phyloP scores from a whole-genome alignment of 768 basidiomycete genomes.

The Mrakia gelida region DNA sequence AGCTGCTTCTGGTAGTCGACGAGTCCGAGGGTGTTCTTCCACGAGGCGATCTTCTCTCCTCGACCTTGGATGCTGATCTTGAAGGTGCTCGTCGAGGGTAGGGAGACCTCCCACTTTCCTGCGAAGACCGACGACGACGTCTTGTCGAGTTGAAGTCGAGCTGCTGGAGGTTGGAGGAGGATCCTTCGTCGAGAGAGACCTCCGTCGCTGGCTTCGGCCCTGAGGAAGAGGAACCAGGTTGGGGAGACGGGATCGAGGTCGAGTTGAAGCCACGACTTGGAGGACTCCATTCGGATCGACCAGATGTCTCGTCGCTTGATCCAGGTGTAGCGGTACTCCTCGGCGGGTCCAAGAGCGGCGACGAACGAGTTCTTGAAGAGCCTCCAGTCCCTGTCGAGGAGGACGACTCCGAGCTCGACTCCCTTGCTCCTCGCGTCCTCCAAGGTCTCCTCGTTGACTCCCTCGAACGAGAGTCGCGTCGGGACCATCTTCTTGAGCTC shows the following conservation, averaged over 20 bases:
- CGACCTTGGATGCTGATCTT: slow-evolving; percentile 55
- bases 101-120: slow-evolving; percentile 74
- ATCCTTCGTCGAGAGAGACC: slow-evolving; percentile 75
- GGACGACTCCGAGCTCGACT: slow-evolving; percentile 38
- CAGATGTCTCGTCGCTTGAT: slow-evolving; percentile 84
- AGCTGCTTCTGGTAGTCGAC: slow-evolving; percentile 61
- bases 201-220: slow-evolving; percentile 61
- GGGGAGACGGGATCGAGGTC: slow-evolving; percentile 68
- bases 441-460: slow-evolving; percentile 54
- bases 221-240: slow-evolving; percentile 81
- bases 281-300: slow-evolving; percentile 72
- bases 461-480: slow-evolving; percentile 63
- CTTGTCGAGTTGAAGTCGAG: slow-evolving; percentile 53
- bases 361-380: too few species aligned
- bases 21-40: slow-evolving; percentile 78
- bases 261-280: slow-evolving; percentile 67
- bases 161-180: slow-evolving; percentile 69
- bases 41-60: slow-evolving; percentile 71
- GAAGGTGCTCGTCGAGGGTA: slow-evolving; percentile 60
- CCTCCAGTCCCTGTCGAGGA: slow-evolving; percentile 35
- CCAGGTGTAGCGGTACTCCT: slow-evolving; percentile 72
- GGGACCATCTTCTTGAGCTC: slow-evolving; percentile 74
- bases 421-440: slow-evolving; percentile 51
- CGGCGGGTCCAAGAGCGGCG: slow-evolving; percentile 51
- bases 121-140: slow-evolving; percentile 47